Base-by-base conservation (phyloP, 1,284 basidiomycete genomes). In the Sporisorium reilianum region DNA sequence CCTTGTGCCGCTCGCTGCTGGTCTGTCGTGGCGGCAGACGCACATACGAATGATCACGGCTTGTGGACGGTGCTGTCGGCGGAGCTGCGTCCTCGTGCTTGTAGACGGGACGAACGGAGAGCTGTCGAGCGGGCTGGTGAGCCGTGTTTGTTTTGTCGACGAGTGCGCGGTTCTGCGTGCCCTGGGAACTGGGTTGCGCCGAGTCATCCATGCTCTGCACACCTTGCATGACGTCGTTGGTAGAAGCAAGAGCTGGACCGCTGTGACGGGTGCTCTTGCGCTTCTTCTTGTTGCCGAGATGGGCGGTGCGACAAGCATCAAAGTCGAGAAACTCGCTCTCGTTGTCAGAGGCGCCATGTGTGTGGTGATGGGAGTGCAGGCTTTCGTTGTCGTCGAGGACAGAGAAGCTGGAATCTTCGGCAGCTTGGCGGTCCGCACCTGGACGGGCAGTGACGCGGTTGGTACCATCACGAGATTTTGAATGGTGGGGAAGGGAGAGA, bases 231-330 rank as follows among this genome's bases (percentile, higher is more conserved):
- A 10, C 28, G 41, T 12, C 54, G 49, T 23, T 53, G 18, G 23
- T 16, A 5, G 53, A 25, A 8, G 44, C 22, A 10, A 25, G 38
- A 10, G 44, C 50, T 1, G 59, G 40, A 40, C 50, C 56, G 54
- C 23, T 64, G 49, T 61, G 68, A n/a, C 72, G 64, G 12, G 58
- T 68, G 57, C 68, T 78, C 54, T 78, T 78, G 32, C 76, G 71
- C 57, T 78, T 78, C 60, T 78, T 78, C 55, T 75, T 78, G 66
- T 78, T 78, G 50, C 65, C 76, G 11, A 75, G 58, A 55, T 78
- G 59, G 3, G 70, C 71, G 5, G 69, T 44, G 38, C 62, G 65
- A 34, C 64, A 74, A 20, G 51, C 55, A 32, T 74, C 69, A 42
- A 72, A 64, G 32, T 76, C 69, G 26, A 64, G 55, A 30, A 44